A percentile compares a stretch with the other conserved stretches of the same genome.
These are phyloP conservation scores for Pseudopithomyces chartarum DNA, from an alignment of 2,329 filamentous ascomycete genomes.

Conservation along the genomic window DNA sequence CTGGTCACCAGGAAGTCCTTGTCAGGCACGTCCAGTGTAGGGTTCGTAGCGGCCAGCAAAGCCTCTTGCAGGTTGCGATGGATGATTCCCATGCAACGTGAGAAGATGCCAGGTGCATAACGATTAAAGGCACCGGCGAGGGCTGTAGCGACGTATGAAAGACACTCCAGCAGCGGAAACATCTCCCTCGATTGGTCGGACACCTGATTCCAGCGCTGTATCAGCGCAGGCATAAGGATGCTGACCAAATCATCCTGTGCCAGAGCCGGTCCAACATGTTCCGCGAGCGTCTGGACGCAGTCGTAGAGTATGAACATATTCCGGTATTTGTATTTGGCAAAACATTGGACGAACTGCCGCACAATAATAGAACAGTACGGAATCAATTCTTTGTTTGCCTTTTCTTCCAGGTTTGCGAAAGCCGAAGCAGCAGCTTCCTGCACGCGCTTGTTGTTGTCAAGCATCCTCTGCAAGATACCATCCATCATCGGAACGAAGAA, in stretches of 20 bases:
- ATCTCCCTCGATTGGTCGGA: conserved; percentile 89
- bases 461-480: conserved; percentile 89
- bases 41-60: conserved; percentile 70
- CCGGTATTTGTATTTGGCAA: conserved; percentile 93
- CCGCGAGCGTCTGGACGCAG: conserved; percentile 94
- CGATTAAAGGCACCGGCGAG: conserved; percentile 81
- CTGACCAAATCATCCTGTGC: conserved; percentile 81
- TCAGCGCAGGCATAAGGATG: conserved; percentile 89
- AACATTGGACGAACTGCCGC: conserved; percentile 89
- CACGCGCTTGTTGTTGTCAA: conserved; percentile 96
- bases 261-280: conserved; percentile 82
- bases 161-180: conserved; percentile 92
- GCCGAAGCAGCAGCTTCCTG: conserved; percentile 95
- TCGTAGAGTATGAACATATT: conserved; percentile 99
- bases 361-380: conserved; percentile 91
- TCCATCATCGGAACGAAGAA: conserved; percentile 98
- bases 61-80: conserved; percentile 87
- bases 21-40: conserved; percentile 76
- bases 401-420: conserved; percentile 95
- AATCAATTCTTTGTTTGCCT: conserved; percentile 77
- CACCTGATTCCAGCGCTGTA: conserved; percentile 84
- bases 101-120: conserved; percentile 85
- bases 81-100: conserved; percentile 86
- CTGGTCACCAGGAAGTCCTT: conserved; percentile 98
- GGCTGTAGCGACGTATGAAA: conserved; percentile 90